These are phyloP conservation scores for Plectosphaerella cucumerina DNA, from an alignment of 2,329 filamentous ascomycete species.

Conservation along the genomic window DNA sequence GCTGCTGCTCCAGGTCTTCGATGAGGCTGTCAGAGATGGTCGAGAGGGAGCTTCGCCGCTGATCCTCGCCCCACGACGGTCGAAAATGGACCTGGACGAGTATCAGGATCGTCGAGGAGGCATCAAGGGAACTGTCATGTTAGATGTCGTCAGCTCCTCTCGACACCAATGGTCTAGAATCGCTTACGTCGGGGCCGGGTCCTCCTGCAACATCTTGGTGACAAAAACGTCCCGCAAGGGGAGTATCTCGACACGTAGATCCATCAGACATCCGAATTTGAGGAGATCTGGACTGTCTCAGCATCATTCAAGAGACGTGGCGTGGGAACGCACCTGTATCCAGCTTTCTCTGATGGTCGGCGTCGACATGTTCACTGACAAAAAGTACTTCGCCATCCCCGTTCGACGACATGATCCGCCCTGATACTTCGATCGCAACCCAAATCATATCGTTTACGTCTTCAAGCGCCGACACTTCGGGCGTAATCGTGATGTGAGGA, in stretches of 20 bases:
- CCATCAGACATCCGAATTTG: conserved; percentile 44
- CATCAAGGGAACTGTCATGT: conserved; percentile 31
- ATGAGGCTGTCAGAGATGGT: conserved; percentile 51
- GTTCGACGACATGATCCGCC: conserved; percentile 20
- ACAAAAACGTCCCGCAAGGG: conserved; percentile 35
- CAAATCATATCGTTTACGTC: conserved; percentile 33
- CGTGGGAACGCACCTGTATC: too few relatives aligned
- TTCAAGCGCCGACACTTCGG: conserved; percentile 32
- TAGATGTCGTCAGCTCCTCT: neutral
- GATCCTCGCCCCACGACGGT: neutral
- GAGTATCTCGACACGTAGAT: conserved; percentile 41
- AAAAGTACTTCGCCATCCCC: too few relatives aligned
- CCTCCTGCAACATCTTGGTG: conserved; percentile 42
- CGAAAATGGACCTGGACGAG: conserved; percentile 40
- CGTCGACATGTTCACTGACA: too few relatives aligned
- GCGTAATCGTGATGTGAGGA: conserved; percentile 38
- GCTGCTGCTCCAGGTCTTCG: conserved; percentile 52
- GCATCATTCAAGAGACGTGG: conserved; percentile 5
- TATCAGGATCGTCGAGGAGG: conserved; percentile 41
- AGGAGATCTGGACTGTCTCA: conserved; percentile 23
- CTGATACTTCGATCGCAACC: conserved; percentile 45
- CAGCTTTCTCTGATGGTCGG: too few relatives aligned
- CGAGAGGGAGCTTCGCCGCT: neutral
- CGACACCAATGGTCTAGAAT: conserved; percentile 6
- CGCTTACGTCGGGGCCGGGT: conserved; percentile 35